A percentile compares a stretch with the other conserved stretches of the same genome.
Evolutionary conservation across 495 filamentous ascomycete species (phyloP).

Genomic region (Aspergillus affinis): DNA sequence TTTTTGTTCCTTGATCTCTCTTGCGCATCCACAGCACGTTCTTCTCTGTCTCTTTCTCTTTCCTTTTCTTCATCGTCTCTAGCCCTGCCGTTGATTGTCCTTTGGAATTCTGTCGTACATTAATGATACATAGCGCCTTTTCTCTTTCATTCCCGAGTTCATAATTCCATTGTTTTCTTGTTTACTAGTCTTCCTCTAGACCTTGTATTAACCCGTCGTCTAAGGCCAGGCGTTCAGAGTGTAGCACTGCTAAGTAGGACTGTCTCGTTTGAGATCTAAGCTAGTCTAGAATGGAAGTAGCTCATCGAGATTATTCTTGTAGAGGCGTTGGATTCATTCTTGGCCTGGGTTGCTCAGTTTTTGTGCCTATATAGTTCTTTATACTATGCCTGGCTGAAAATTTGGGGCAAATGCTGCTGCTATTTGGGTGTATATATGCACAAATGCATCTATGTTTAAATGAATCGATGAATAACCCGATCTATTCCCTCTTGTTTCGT

Average conservation of each 20-base stretch:
- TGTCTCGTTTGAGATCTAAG: too few relatives aligned
- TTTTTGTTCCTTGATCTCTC: not conserved
- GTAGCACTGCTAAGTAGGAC: not conserved
- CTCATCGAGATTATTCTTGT: too few relatives aligned
- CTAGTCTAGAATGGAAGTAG: too few relatives aligned
- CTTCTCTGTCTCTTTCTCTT: constrained; percentile 20
- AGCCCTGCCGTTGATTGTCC: constrained; percentile 1
- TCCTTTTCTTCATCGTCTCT: constrained; percentile 12
- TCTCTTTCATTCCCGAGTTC: constrained; percentile 28
- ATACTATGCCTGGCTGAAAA: too few relatives aligned
- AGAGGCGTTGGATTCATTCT: too few relatives aligned
- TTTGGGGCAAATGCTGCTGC: too few relatives aligned
- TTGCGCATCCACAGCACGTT: constrained; percentile 17
- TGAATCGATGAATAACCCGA: too few relatives aligned
- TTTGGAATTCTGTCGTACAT: constrained; percentile 30
- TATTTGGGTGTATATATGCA: too few relatives aligned
- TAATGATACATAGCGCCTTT: constrained; percentile 40
- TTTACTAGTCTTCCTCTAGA: not conserved
- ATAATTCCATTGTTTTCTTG: constrained; percentile 27
- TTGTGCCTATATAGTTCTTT: too few relatives aligned
- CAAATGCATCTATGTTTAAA: too few relatives aligned
- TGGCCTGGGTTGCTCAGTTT: too few relatives aligned
- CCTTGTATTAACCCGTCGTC: not conserved
- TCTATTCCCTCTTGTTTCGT: too few relatives aligned
- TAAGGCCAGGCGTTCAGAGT: not conserved